phyloP scores from a whole-genome alignment of 169 alveolate species.

The Eimeria praecox region DNA sequence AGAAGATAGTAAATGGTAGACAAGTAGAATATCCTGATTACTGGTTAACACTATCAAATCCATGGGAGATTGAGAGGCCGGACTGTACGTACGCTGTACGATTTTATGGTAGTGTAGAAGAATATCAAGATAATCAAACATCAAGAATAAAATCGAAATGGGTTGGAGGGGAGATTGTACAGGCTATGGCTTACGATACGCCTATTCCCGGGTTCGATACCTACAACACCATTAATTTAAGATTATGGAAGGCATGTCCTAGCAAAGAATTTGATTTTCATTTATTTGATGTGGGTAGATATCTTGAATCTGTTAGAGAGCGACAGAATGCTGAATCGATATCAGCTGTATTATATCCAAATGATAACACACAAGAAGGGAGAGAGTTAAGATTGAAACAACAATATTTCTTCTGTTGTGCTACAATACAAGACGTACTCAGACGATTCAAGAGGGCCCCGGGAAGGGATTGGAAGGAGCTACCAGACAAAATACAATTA shows the following conservation, averaged over 20 bases:
- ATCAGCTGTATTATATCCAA: constrained; percentile 97
- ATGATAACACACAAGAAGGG: constrained; percentile 95
- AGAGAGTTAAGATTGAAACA: constrained; percentile 97
- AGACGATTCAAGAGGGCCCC: constrained; percentile 91
- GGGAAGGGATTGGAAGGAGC: constrained; percentile 93
- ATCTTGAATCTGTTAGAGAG: constrained; percentile 93
- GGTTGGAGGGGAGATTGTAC: constrained; percentile 96
- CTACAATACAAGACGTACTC: constrained; percentile 93
- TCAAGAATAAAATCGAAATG: constrained; percentile 86
- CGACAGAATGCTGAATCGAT: constrained; percentile 96
- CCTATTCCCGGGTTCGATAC: constrained; percentile 98
- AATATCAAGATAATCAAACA: constrained; percentile 66
- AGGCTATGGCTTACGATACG: constrained; percentile 98
- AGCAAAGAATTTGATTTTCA: constrained; percentile 95
- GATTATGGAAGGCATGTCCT: constrained; percentile 96
- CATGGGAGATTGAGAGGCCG: constrained; percentile 97
- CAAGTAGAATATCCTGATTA: constrained; percentile 97
- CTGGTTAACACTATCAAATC: constrained; percentile 96
- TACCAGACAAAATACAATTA: constrained; percentile 91
- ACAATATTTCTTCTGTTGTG: constrained; percentile 97
- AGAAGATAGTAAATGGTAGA: constrained; percentile 94
- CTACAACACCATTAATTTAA: constrained; percentile 94
- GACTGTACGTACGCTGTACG: constrained; percentile 96
- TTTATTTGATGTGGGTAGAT: constrained; percentile 95
- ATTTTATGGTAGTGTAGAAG: constrained; percentile 91